Evolutionary conservation across 1,284 basidiomycete genomes (phyloP).

Genomic region (Neolentinus lepideus): DNA sequence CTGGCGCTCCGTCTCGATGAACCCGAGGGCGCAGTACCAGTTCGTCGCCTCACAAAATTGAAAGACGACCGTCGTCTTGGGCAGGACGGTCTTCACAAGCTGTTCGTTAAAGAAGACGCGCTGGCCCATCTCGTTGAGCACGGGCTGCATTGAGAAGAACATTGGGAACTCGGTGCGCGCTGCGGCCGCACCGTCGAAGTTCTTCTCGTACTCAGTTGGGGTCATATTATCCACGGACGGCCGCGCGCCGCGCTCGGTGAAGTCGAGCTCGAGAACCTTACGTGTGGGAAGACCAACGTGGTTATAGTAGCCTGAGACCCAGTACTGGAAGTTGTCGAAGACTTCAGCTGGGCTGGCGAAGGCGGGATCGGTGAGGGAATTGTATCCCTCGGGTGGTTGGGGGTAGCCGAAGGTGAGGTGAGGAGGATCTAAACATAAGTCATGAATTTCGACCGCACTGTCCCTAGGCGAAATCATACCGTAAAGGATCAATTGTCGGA

Average conservation of each 20-base stretch:
- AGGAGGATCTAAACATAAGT: not conserved
- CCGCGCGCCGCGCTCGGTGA: too few relatives aligned
- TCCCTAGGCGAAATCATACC: not conserved
- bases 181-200: not conserved
- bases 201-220: not conserved
- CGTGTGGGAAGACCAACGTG: not conserved
- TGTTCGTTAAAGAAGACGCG: slow-evolving; percentile 1
- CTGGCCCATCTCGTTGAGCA: not conserved
- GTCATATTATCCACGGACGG: not conserved
- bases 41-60: not conserved
- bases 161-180: not conserved
- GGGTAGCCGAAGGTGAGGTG: not conserved
- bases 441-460: not conserved
- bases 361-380: not conserved
- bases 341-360: not conserved
- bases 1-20: not conserved
- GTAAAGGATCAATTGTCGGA: slow-evolving; percentile 1
- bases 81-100: not conserved
- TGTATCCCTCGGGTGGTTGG: not conserved
- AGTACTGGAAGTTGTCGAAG: slow-evolving; percentile 1
- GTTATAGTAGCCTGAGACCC: not conserved
- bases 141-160: not conserved
- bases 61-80: not conserved
- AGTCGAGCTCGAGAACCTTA: not conserved
- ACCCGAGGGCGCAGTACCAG: not conserved